Evolutionary conservation across 2,329 filamentous ascomycete species (phyloP), one percentile per base, ranked within the genome.

Genomic region (Alternaria gansuensis): DNA sequence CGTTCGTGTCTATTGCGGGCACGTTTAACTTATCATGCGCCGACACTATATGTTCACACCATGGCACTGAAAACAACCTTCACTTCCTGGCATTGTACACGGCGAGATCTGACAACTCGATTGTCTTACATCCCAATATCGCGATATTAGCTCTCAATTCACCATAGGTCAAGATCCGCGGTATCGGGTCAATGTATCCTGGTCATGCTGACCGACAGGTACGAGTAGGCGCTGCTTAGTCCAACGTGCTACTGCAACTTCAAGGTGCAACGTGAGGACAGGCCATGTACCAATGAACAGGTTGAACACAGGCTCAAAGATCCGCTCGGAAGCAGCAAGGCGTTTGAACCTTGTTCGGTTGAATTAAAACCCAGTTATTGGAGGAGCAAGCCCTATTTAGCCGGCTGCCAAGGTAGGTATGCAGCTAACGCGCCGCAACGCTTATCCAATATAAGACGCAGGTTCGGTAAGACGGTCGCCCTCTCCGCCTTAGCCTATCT

Each of bases 401-500:
- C 68, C 68, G 67, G 67, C 36, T 55, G 65, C 68, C 66, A 68
- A 70, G 62, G 39, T 37, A 40, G 62, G 39, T 37, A 40, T 46
- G 57, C 59, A 29, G 54, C 59, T 55, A 41, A 53, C 26, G 39
- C 54, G 67, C 67, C 67, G 49, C 70, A 65, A 64, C 69, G 62
- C 71, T 66, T 71, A 51, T 54, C 66, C 63, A 48, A 56, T 53
- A 60, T 57, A 54, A 66, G 68, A 24, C 54, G 58, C 45, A 60
- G 34, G 59, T 65, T 68, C 71, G 71, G 71, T 70, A 68, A 62
- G 63, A 58, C 68, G 70, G 71, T 60, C 59, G 52, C 46, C 21
- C 26, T 51, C 62, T 69, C 69, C 69, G 69, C 58, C 66, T 70
- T 62, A 57, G 61, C 59, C 44, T 54, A 48, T 53, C 52, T 54